Percentiles rank a stretch among this genome's conserved stretches.
Evolutionary conservation across 768 basidiomycete species (phyloP).

Genomic region (Boletus rubroflammeus): DNA sequence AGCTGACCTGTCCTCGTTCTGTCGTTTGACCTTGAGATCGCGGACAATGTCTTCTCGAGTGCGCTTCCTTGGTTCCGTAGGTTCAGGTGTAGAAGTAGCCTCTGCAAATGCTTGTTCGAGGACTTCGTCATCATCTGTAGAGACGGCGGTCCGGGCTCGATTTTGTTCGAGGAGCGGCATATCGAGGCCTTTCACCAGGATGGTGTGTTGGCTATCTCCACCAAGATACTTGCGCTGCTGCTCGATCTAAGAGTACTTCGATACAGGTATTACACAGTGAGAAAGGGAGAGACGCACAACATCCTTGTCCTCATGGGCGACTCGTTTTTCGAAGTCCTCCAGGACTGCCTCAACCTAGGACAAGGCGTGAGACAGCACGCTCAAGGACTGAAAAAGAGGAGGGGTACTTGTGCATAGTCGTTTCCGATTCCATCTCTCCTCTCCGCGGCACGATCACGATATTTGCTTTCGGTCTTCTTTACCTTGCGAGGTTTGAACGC

Average conservation of each 20-base stretch:
- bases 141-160: slow-evolving; percentile 59
- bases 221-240: slow-evolving; percentile 75
- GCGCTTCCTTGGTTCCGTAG: slow-evolving; percentile 52
- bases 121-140: slow-evolving; percentile 70
- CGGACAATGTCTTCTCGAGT: slow-evolving; percentile 75
- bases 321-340: slow-evolving; percentile 74
- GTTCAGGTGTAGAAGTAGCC: slow-evolving; percentile 30
- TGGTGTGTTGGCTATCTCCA: slow-evolving; percentile 79
- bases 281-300: slow-evolving; percentile 41
- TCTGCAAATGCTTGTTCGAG: slow-evolving; percentile 73
- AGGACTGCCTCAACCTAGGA: slow-evolving; percentile 72
- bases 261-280: background rate
- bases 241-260: slow-evolving; percentile 52
- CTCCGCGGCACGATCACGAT: slow-evolving; percentile 76
- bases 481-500: slow-evolving; percentile 82
- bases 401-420: slow-evolving; percentile 67
- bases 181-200: slow-evolving; percentile 89
- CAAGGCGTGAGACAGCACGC: background rate
- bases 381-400: background rate
- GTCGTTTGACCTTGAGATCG: slow-evolving; percentile 65
- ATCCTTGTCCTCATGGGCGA: slow-evolving; percentile 54
- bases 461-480: slow-evolving; percentile 55
- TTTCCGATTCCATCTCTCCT: slow-evolving; percentile 61
- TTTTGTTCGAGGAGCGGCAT: slow-evolving; percentile 81
- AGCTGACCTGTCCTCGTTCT: slow-evolving; percentile 17